Conservation (phyloP, 2,329 filamentous ascomycete species). For the Pseudogymnoascus verrucosus region DNA sequence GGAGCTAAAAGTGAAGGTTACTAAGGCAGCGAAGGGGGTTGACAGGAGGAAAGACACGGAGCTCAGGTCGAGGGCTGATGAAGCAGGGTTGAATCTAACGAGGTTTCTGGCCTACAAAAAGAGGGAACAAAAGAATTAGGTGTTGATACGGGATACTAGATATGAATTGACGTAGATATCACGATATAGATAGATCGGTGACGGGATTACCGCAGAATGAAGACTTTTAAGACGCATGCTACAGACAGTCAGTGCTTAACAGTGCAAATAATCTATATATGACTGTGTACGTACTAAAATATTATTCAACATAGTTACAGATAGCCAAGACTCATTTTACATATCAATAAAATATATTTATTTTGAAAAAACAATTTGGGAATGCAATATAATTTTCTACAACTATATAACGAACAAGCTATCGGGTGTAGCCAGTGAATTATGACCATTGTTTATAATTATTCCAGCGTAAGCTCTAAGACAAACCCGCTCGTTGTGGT, state of each 20-base stretch:
- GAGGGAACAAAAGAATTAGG: conserved; percentile 16
- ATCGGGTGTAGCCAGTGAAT: background rate
- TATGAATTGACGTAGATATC: background rate
- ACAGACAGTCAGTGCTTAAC: background rate
- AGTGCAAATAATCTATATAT: background rate
- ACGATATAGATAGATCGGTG: background rate
- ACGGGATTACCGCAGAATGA: background rate
- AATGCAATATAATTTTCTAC: background rate
- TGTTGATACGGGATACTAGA: background rate
- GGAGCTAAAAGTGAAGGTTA: conserved; percentile 44
- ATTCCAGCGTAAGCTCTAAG: background rate
- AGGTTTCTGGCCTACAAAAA: conserved; percentile 59
- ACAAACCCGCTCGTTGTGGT: background rate
- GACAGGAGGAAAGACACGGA: conserved; percentile 52
- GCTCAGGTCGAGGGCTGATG: conserved; percentile 51
- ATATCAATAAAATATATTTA: background rate
- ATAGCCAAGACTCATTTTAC: background rate
- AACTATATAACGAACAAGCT: background rate
- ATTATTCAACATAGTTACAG: background rate
- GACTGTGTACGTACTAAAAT: background rate
- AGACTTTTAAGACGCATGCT: background rate
- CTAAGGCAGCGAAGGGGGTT: conserved; percentile 49
- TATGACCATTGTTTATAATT: background rate
- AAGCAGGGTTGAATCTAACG: conserved; percentile 50
- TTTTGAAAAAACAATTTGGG: background rate